Conservation (phyloP, 805 yeast species). For the Candida caryicola region DNA sequence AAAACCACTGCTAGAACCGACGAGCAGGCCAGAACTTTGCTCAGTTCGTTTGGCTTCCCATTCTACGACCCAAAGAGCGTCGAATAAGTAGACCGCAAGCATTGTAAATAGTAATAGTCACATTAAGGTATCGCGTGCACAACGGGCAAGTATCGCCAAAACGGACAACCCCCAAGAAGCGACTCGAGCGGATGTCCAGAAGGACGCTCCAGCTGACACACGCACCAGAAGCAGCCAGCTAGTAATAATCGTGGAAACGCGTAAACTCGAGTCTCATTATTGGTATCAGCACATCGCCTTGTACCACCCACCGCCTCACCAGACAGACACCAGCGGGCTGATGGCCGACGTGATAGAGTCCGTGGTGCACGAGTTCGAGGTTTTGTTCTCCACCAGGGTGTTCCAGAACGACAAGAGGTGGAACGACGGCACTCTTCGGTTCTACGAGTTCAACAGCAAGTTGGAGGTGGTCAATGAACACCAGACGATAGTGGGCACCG, state of each 20-base stretch:
- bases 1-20: conserved; percentile 90
- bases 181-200: not conserved
- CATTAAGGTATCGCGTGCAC: too few species aligned
- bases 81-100: too few species aligned
- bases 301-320: too few species aligned
- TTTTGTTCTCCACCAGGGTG: conserved; percentile 46
- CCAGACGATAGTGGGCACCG: conserved; percentile 31
- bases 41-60: conserved; percentile 81
- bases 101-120: too few species aligned
- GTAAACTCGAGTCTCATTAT: too few species aligned
- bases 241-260: too few species aligned
- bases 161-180: not conserved
- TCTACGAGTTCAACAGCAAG: conserved; percentile 48
- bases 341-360: conserved; percentile 21
- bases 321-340: too few species aligned
- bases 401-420: conserved; percentile 48
- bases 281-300: too few species aligned
- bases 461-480: conserved; percentile 41
- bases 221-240: too few species aligned
- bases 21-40: conserved; percentile 78
- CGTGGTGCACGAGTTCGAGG: conserved; percentile 44
- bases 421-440: conserved; percentile 49
- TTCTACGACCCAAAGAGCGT: conserved; percentile 38
- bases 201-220: too few species aligned
- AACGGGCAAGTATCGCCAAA: too few species aligned